A percentile compares a stretch with the other conserved stretches of the same genome.
These are phyloP conservation scores for Amaranthus tricolor DNA, from an alignment of 179 eudicot species.

Conservation along the genomic window DNA sequence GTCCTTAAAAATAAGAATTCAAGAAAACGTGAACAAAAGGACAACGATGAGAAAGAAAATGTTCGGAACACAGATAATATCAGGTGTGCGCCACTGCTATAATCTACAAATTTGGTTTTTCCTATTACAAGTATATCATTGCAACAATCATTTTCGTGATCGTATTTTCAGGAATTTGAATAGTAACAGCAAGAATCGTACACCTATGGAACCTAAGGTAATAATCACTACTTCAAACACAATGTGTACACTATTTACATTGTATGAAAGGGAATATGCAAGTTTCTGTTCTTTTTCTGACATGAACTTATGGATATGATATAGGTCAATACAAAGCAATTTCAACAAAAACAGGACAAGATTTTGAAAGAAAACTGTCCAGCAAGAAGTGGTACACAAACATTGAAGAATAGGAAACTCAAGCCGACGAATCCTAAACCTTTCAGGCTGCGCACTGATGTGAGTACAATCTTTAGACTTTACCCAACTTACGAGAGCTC, in stretches of 20 bases:
- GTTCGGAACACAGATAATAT: slow-evolving; percentile 41
- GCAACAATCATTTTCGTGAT: background rate
- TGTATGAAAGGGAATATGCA: background rate
- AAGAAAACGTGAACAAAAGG: slow-evolving; percentile 22
- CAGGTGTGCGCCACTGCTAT: slow-evolving; percentile 42
- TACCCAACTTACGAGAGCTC: background rate
- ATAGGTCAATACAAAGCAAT: slow-evolving; percentile 31
- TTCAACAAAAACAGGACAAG: slow-evolving; percentile 32
- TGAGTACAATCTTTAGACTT: slow-evolving; percentile 29
- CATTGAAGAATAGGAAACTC: slow-evolving; percentile 58
- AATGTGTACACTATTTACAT: background rate
- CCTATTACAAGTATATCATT: background rate
- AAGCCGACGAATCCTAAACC: slow-evolving; percentile 84
- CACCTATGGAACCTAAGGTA: slow-evolving; percentile 34
- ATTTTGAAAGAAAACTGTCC: slow-evolving; percentile 42
- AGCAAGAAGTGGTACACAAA: slow-evolving; percentile 36
- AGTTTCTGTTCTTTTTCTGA: slow-evolving; percentile 1
- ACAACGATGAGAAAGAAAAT: slow-evolving; percentile 74
- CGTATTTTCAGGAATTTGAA: slow-evolving; percentile 28
- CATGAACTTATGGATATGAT: slow-evolving; percentile 8
- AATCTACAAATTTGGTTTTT: slow-evolving; percentile 5
- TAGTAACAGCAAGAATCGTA: slow-evolving; percentile 14
- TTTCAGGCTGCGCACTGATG: slow-evolving; percentile 92
- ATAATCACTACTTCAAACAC: background rate
- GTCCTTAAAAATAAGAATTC: slow-evolving; percentile 25